phyloP scores from a whole-genome alignment of 768 basidiomycete species.

The Calocybe cyanea region DNA sequence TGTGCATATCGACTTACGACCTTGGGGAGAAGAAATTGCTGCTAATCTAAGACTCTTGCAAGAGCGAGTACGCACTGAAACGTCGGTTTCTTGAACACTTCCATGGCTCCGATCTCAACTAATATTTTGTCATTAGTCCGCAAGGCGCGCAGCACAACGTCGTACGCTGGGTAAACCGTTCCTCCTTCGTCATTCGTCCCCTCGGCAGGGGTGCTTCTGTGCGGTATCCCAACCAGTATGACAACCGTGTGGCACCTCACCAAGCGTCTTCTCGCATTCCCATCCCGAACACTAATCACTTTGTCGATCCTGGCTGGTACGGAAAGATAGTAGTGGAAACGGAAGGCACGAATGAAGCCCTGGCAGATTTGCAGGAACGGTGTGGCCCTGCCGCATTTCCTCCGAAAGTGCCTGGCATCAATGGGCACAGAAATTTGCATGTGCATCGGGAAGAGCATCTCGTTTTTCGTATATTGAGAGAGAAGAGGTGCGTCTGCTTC shows the following conservation, averaged over 20 bases:
- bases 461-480: slow-evolving; percentile 72
- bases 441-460: slow-evolving; percentile 40
- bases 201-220: slow-evolving; percentile 28
- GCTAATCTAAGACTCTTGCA: slow-evolving; percentile 72
- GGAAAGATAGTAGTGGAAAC: slow-evolving; percentile 82
- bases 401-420: slow-evolving; percentile 43
- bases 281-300: slow-evolving; percentile 47
- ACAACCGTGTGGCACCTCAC: slow-evolving; percentile 22
- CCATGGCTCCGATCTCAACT: not conserved
- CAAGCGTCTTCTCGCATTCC: slow-evolving; percentile 34
- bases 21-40: slow-evolving; percentile 79
- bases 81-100: slow-evolving; percentile 45
- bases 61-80: slow-evolving; percentile 74
- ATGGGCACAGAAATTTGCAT: slow-evolving; percentile 26
- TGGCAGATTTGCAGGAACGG: slow-evolving; percentile 71
- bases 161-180: slow-evolving; percentile 82
- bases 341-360: slow-evolving; percentile 83
- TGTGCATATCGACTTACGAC: slow-evolving; percentile 67
- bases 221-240: slow-evolving; percentile 24
- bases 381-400: slow-evolving; percentile 70
- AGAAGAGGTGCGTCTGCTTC: slow-evolving; percentile 56
- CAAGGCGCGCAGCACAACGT: slow-evolving; percentile 78
- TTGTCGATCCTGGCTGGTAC: slow-evolving; percentile 78
- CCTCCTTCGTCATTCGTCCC: slow-evolving; percentile 66
- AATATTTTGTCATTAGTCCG: slow-evolving; percentile 50